Evolutionary conservation across 805 yeast species (phyloP), one percentile per base, ranked within the genome.

Genomic region (Metschnikowia hibisci): DNA sequence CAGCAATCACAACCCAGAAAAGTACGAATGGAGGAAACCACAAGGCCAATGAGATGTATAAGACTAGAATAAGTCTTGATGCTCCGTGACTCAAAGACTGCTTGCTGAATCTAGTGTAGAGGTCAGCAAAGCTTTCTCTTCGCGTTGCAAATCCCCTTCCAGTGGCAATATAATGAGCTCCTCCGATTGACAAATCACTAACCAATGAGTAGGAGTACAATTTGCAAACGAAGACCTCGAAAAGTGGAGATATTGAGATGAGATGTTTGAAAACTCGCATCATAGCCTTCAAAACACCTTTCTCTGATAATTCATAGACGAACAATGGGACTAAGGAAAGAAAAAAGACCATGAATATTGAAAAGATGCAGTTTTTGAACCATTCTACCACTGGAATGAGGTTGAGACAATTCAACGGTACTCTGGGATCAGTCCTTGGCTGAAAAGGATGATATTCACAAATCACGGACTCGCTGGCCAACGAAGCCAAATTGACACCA

Each of bases 11-110:
- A 46, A 93, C 84, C 97, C 98, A 93, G 80, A 93, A 93, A 96
- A 97, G 93, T 51, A 91, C 67, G 56, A 93, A 74, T 33, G 97
- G 87, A 18, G 96, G 84, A 69, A 87, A 95, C 98, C 98, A 85
- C 58, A 80, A 81, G 23, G 89, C 76, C 55, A 81, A 80, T 14
- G 52, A 41, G 15, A 52, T 39, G 37, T 43, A 52, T 4, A 48
- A 40, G 18, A 50, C 47, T 37, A 50, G 41, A 2, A 50, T 11
- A 9, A 48, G 42, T 9, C 44, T 26, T 16, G 42, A 46, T 0
- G 89, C 77, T 58, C 86, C 88, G 49, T 83, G 83, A 48, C 83
- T 63, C 51, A 84, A 73, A 75, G 91, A 84, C 23, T 88, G 81
- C 47, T 83, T 86, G 38, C 90, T 90, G 67, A 83, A 85, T 67